These are phyloP conservation scores for Lactifluus subvellereus DNA, from an alignment of 768 basidiomycete genomes.

Conservation along the genomic window DNA sequence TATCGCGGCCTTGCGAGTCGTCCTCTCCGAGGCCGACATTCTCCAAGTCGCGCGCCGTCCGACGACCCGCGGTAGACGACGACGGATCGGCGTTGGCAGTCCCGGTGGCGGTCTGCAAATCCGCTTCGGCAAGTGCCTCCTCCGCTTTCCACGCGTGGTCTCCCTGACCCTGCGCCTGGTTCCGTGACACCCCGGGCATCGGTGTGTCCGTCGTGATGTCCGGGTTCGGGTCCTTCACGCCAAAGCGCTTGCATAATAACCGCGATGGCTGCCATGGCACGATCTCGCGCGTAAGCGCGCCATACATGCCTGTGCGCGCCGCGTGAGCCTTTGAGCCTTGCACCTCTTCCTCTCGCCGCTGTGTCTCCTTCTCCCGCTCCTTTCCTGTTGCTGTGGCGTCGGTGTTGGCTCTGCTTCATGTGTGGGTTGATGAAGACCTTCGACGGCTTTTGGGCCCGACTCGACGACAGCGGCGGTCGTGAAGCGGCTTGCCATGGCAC, in stretches of 20 bases:
- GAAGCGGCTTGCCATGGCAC: constrained; percentile 94
- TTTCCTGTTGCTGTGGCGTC: constrained; percentile 29
- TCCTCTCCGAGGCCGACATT: constrained; percentile 93
- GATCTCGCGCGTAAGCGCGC: constrained; percentile 73
- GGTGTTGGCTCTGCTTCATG: constrained; percentile 42
- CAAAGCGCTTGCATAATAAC: constrained; percentile 89
- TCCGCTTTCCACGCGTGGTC: constrained; percentile 20
- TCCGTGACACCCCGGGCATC: constrained; percentile 15
- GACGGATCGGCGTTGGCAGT: neutral
- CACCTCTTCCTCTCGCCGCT: constrained; percentile 44
- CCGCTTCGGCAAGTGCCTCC: constrained; percentile 21
- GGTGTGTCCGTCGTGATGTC: constrained; percentile 37
- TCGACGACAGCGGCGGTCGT: constrained; percentile 76
- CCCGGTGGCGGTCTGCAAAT: constrained; percentile 13
- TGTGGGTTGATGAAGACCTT: constrained; percentile 44
- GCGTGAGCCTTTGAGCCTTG: constrained; percentile 77
- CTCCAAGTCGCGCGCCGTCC: constrained; percentile 46
- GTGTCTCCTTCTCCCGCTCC: constrained; percentile 41
- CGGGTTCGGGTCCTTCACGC: constrained; percentile 81
- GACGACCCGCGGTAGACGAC: constrained; percentile 3
- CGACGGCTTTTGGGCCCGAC: constrained; percentile 50
- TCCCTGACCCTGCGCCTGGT: neutral
- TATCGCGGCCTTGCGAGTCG: constrained; percentile 82
- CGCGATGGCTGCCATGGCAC: constrained; percentile 75
- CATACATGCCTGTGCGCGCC: constrained; percentile 85